phyloP scores from a whole-genome alignment of 768 basidiomycete species.

The Amanita rimosa region DNA sequence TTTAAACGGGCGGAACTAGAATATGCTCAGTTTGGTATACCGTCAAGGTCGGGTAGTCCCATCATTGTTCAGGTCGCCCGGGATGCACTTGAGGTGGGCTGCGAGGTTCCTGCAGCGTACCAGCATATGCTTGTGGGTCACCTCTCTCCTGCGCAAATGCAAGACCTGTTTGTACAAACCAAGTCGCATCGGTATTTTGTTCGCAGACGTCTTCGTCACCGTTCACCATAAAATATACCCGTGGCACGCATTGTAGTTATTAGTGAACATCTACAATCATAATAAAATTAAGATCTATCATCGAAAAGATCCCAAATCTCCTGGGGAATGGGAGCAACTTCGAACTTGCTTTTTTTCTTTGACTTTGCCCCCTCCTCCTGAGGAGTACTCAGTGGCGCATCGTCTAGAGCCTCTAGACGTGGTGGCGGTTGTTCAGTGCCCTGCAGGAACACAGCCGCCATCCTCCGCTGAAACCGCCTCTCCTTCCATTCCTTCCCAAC shows the following conservation, averaged over 20 bases:
- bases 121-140: slow-evolving; percentile 27
- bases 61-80: slow-evolving; percentile 24
- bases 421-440: slow-evolving; percentile 9
- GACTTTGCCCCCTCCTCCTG: slow-evolving; percentile 7
- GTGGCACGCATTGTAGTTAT: not conserved
- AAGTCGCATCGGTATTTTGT: not conserved
- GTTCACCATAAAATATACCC: not conserved
- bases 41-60: slow-evolving; percentile 18
- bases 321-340: slow-evolving; percentile 1
- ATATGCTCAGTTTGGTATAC: slow-evolving; percentile 14
- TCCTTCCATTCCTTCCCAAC: slow-evolving; percentile 43
- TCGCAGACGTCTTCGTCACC: not conserved
- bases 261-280: not conserved
- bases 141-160: not conserved
- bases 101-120: slow-evolving; percentile 26
- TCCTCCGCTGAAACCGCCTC: slow-evolving; percentile 24
- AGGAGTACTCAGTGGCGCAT: not conserved
- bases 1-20: not conserved
- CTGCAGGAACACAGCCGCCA: slow-evolving; percentile 34
- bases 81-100: slow-evolving; percentile 28
- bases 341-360: slow-evolving; percentile 1
- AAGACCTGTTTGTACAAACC: not conserved
- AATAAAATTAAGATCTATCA: not conserved
- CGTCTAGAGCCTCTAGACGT: too few species aligned
- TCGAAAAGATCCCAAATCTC: slow-evolving; percentile 2